A percentile compares a stretch with the other conserved stretches of the same genome.
phyloP scores from a whole-genome alignment of 108 stramenopile genomes.

The Skeletonema grethae region DNA sequence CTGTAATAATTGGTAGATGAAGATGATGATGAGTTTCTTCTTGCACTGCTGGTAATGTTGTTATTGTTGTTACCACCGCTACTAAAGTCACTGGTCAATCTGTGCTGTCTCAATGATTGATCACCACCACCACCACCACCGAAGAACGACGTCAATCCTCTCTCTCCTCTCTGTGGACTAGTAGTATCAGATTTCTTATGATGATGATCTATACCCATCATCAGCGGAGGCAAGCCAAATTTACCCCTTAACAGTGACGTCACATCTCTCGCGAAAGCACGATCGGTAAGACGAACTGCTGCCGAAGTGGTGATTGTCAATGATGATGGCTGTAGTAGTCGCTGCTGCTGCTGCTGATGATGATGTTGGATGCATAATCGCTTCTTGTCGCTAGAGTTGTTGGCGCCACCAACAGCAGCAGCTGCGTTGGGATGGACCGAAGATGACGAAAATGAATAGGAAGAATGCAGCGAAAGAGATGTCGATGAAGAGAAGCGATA shows the following conservation, averaged over 20 bases:
- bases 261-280: constrained; percentile 42
- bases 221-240: constrained; percentile 39
- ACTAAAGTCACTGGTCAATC: too few relatives aligned
- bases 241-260: constrained; percentile 49
- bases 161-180: constrained; percentile 1
- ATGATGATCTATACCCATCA: neutral
- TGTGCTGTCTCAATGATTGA: too few relatives aligned
- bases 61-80: neutral
- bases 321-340: neutral
- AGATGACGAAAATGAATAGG: constrained; percentile 32
- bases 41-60: too few relatives aligned
- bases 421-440: constrained; percentile 6
- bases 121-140: too few relatives aligned
- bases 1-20: neutral
- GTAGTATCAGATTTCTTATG: neutral
- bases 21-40: too few relatives aligned
- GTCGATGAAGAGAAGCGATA: constrained; percentile 34
- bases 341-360: neutral
- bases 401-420: neutral
- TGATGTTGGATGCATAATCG: neutral
- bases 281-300: constrained; percentile 46
- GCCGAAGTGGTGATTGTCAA: constrained; percentile 38
- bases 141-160: neutral
- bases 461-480: constrained; percentile 26
- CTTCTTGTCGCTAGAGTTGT: neutral